phyloP scores from a whole-genome alignment of 2,329 filamentous ascomycete genomes.

The Didymella glomerata region DNA sequence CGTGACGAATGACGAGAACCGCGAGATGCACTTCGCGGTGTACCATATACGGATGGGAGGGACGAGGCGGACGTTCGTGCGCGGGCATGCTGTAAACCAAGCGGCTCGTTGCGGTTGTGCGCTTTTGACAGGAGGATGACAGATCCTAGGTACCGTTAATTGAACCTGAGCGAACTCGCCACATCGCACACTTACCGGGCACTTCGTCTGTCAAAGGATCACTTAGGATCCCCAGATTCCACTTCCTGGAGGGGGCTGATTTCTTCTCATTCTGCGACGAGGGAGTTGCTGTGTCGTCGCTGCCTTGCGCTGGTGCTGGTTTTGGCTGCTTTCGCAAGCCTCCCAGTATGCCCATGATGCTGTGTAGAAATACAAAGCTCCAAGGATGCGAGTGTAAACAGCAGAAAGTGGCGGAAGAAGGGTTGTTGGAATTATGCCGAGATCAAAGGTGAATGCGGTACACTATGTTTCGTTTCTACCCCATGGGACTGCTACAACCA shows the following conservation, averaged over 20 bases:
- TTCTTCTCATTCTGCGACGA: conserved; percentile 21
- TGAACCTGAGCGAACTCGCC: neutral
- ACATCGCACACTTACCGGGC: conserved; percentile 68
- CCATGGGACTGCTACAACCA: conserved; percentile 14
- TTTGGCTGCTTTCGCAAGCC: conserved; percentile 31
- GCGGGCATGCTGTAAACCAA: conserved; percentile 70
- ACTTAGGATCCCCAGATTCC: conserved; percentile 81
- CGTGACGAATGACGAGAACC: conserved; percentile 38
- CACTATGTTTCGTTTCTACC: conserved; percentile 19
- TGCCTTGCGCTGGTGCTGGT: conserved; percentile 16
- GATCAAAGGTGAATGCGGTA: conserved; percentile 10
- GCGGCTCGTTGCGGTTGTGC: conserved; percentile 67
- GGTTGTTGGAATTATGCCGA: conserved; percentile 3
- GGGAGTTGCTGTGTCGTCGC: conserved; percentile 1
- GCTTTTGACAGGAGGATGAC: conserved; percentile 65
- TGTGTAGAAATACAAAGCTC: neutral
- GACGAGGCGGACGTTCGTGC: conserved; percentile 66
- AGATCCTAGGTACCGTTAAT: conserved; percentile 57
- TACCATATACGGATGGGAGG: conserved; percentile 46
- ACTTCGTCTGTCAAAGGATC: conserved; percentile 85
- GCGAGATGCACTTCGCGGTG: conserved; percentile 29
- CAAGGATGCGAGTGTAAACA: neutral
- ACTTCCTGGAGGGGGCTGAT: conserved; percentile 36
- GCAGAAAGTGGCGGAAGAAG: neutral
- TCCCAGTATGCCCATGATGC: conserved; percentile 30